Evolutionary conservation across 2,329 filamentous ascomycete species (phyloP), one percentile per base, ranked within the genome.

Genomic region (Arthrobotrys iridis): DNA sequence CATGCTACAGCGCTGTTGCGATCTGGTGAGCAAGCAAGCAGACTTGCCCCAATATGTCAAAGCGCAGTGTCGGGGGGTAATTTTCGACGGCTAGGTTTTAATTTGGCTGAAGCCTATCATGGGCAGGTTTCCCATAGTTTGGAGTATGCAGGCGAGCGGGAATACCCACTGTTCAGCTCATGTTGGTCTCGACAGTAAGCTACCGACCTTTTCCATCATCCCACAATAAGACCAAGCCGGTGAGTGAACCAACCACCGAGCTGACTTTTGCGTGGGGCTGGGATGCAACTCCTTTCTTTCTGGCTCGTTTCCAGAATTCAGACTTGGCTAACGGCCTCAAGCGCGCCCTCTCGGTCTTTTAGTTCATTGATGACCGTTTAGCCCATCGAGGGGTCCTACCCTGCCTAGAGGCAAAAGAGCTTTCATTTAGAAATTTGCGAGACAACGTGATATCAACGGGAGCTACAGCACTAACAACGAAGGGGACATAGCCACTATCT

Each of bases 121-220:
- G 68, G 45, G 33, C 68, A 65, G 68, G 37, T 59, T 58, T 55
- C 50, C 68, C 45, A 58, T 48, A 45, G 18, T 59, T 26, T 37
- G 58, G 41, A 37, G 35, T 24, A 48, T 73, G 68, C 68, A 73
- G 68, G 41, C 60, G 68, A 65, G 68, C 68, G 68, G 68, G 68
- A 66, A 64, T 66, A 73, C 60, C 68, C 68, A 73, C 68, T 65
- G 50, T 66, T 73, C 68, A 73, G 68, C 68, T 73, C 59, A 48
- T 52, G 30, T 65, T 57, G 68, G 28, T 30, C 68, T 66, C 60
- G 52, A 73, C 48, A 59, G 62, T 66, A 66, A 66, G 62, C 68
- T 73, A 33, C 62, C 40, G 68, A 46, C 59, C 68, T 43, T 41
- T 43, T 48, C 11, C 41, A 66, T 66, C 55, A 73, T 72, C 67